Base-by-base conservation (phyloP, 2,329 filamentous ascomycete genomes). In the Beauveria bassiana region DNA sequence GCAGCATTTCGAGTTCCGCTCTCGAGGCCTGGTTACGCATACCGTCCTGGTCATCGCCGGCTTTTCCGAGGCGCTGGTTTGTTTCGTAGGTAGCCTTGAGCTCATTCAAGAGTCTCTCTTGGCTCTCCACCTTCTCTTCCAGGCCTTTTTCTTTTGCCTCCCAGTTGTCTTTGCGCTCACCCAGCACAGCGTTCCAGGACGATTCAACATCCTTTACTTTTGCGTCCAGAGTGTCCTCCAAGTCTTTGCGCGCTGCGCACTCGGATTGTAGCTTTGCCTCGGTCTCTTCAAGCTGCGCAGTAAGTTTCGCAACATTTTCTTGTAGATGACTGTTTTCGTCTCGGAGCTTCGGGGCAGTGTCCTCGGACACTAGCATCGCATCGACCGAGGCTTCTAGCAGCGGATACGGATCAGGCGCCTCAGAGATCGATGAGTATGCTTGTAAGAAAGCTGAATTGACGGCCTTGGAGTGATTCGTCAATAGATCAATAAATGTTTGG, bases 81-180 rank as follows among this genome's bases (percentile, higher is more conserved):
- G 99, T 95, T 74, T 99, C 95, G 71, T 97, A 97, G 77, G 87
- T 97, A 28, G 95, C 95, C 76, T 97, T 98, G 71, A 98, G 86
- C 73, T 99, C 96, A 70, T 90, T 96, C 67, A 99, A 76, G 45
- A 99, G 77, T 7, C 92, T 86, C 54, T 99, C 95, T 71, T 99
- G 93, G 68, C 89, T 96, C 73, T 97, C 93, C 3, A 96, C 81
- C 76, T 97, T 98, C 68, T 98, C 93, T 70, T 96, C 92, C 63
- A 97, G 76, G 31, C 85, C 86, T 77, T 90, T 90, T 77, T 99
- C 95, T 72, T 96, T 97, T 9, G 93, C 87, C 59, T 89, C 87
- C 95, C 95, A 99, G 71, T 99, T 99, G 73, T 93, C 91, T 69
- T 91, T 89, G 76, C 96, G 97, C 79, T 99, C 95, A 61, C 90